These are phyloP conservation scores for Magnaporthiopsis poae DNA, from an alignment of 2,329 filamentous ascomycete species.

Conservation along the genomic window DNA sequence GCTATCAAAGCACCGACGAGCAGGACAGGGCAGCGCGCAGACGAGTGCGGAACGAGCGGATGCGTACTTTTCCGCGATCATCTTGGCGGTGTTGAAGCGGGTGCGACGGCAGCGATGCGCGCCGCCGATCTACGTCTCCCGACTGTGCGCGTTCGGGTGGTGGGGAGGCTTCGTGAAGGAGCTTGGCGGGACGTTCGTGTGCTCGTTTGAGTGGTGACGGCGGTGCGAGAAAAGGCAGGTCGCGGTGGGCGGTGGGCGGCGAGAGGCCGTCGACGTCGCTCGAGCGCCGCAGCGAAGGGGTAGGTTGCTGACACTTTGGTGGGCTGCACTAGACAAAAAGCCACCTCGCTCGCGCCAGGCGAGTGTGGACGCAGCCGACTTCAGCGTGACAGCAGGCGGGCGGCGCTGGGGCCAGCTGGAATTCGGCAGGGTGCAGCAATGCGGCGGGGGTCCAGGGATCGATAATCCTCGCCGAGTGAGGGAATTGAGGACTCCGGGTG, in stretches of 20 bases:
- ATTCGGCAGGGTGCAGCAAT: background rate
- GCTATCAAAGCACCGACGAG: background rate
- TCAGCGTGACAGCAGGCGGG: background rate
- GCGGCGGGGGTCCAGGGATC: background rate
- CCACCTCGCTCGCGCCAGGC: background rate
- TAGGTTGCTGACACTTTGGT: background rate
- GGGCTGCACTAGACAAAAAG: background rate
- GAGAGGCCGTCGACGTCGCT: background rate
- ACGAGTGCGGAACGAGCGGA: background rate
- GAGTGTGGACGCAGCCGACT: background rate
- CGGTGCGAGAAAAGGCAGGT: background rate
- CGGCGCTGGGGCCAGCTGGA: too few relatives aligned
- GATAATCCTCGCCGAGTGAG: background rate
- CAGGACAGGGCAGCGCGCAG: background rate
- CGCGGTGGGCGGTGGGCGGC: background rate
- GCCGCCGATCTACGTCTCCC: background rate
- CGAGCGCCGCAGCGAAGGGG: background rate
- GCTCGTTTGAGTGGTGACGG: background rate
- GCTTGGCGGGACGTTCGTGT: background rate
- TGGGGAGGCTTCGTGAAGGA: background rate
- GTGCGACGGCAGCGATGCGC: conserved; percentile 6
- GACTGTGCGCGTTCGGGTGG: background rate
- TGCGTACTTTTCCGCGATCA: conserved; percentile 6
- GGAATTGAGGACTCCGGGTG: background rate
- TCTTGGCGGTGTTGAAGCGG: background rate